Evolutionary conservation across 225 moss, liverwort and hornwort genomes (phyloP).

Genomic region (Asterella californica): DNA sequence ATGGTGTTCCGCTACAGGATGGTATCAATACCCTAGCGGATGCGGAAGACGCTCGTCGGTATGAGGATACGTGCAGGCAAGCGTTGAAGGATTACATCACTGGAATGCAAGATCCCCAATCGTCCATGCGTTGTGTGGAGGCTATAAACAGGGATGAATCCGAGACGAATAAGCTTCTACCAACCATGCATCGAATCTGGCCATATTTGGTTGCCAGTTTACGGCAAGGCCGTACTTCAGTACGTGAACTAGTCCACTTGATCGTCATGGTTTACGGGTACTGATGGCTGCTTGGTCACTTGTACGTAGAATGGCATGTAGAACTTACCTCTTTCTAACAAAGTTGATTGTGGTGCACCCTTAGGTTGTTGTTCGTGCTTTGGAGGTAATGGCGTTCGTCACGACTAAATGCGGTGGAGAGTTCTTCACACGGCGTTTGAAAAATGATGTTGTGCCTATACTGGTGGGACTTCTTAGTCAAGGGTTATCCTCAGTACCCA

Average conservation of each 20-base stretch:
- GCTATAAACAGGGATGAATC: conserved; percentile 45
- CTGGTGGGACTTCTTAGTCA: conserved; percentile 69
- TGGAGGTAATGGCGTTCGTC: conserved; percentile 60
- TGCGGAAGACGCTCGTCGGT: conserved; percentile 24
- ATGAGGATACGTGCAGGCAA: conserved; percentile 35
- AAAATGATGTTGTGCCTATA: conserved; percentile 74
- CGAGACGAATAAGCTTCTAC: conserved; percentile 65
- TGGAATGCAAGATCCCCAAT: conserved; percentile 32
- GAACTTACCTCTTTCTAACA: background rate
- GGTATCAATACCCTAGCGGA: conserved; percentile 33
- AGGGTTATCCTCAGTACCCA: conserved; percentile 44
- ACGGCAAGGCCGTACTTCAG: conserved; percentile 65
- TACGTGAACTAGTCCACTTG: conserved; percentile 26
- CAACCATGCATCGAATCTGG: conserved; percentile 92
- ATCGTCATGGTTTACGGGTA: background rate
- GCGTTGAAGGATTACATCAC: conserved; percentile 55
- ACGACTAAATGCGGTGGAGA: conserved; percentile 72
- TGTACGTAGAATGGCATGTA: background rate
- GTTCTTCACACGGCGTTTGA: conserved; percentile 83
- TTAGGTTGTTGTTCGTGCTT: conserved; percentile 63
- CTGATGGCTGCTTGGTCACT: background rate
- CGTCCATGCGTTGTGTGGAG: conserved; percentile 50
- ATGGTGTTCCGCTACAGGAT: conserved; percentile 28
- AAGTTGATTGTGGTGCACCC: background rate
- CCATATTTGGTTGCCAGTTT: conserved; percentile 81